Conservation (phyloP, 2,329 filamentous ascomycete genomes). For the Raffaelea arxii region DNA sequence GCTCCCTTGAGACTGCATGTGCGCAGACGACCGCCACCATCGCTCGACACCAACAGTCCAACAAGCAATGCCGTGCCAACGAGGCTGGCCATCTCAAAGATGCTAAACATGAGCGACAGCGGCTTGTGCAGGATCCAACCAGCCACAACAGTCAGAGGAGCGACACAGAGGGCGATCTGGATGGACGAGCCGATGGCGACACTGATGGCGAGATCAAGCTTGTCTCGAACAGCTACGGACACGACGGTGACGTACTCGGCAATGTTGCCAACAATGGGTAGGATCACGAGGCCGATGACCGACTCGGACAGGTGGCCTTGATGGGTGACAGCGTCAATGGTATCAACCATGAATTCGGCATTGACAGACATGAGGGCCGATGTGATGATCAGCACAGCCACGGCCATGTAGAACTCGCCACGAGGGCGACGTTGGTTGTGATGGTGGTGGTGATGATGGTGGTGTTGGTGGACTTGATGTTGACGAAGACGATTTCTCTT, state of each 20-base stretch:
- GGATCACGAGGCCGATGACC: constrained; percentile 68
- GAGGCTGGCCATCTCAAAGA: constrained; percentile 79
- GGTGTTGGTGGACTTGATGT: no score
- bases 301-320: constrained; percentile 54
- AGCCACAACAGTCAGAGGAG: constrained; percentile 68
- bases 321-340: constrained; percentile 57
- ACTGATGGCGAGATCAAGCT: constrained; percentile 66
- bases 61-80: constrained; percentile 78
- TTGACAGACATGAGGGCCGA: constrained; percentile 69
- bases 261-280: constrained; percentile 73
- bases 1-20: constrained; percentile 83
- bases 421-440: constrained; percentile 41
- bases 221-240: constrained; percentile 69
- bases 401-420: constrained; percentile 14
- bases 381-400: constrained; percentile 52
- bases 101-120: constrained; percentile 72
- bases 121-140: constrained; percentile 64
- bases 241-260: constrained; percentile 75
- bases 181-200: constrained; percentile 75
- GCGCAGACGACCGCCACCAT: constrained; percentile 32
- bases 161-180: constrained; percentile 74
- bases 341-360: constrained; percentile 66
- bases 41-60: constrained; percentile 77
- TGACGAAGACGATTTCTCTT: no score
- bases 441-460: background rate